Evolutionary conservation across 495 filamentous ascomycete species (phyloP).

Genomic region (Hyaloscypha hepaticicola): DNA sequence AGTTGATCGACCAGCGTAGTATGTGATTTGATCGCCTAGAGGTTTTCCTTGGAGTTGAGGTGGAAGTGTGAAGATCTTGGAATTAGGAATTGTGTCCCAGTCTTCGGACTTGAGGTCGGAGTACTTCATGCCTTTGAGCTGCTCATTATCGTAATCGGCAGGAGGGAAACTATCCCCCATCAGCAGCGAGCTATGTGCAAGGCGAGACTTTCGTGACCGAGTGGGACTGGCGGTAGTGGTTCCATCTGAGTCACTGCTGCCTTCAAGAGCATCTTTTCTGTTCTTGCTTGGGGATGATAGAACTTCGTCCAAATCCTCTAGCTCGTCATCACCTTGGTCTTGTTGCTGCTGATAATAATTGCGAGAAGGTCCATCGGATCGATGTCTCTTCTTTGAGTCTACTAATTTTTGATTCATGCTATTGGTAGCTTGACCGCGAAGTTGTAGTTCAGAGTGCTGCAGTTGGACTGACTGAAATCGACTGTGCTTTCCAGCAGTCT

Average conservation of each 20-base stretch:
- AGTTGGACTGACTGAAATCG: background rate
- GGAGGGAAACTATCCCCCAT: background rate
- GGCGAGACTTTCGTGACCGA: background rate
- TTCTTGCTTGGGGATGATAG: background rate
- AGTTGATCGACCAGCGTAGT: slow-evolving; percentile 38
- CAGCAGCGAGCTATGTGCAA: background rate
- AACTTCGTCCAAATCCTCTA: background rate
- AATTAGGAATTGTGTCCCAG: slow-evolving; percentile 38
- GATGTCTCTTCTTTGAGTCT: slow-evolving; percentile 8
- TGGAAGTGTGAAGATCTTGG: slow-evolving; percentile 10
- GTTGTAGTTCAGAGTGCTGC: background rate
- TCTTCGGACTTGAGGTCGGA: slow-evolving; percentile 48
- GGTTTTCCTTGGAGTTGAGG: slow-evolving; percentile 23
- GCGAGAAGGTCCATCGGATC: background rate
- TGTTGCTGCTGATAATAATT: background rate
- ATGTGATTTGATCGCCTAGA: slow-evolving; percentile 44
- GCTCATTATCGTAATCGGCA: slow-evolving; percentile 51
- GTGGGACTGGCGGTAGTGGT: background rate
- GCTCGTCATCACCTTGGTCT: slow-evolving; percentile 1
- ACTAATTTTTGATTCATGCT: background rate
- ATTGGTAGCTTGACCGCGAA: background rate
- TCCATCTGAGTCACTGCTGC: background rate
- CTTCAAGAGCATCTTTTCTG: background rate
- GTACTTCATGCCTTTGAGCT: slow-evolving; percentile 54
- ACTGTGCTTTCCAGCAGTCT: background rate